Conservation (phyloP, 2,329 filamentous ascomycete genomes). For the Teratosphaeria nubilosa region DNA sequence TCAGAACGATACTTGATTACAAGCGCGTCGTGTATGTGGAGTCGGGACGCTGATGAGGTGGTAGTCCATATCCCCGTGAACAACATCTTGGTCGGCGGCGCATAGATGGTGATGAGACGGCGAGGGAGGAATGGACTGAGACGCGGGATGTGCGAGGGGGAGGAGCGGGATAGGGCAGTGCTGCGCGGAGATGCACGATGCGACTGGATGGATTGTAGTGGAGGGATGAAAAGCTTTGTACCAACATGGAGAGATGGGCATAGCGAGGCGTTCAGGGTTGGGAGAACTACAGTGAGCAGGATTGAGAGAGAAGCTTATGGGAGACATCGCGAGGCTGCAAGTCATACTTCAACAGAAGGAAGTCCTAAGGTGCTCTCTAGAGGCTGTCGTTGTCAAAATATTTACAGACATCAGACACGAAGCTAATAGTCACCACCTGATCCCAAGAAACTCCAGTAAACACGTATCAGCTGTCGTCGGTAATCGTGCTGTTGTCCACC, state of each 20-base stretch:
- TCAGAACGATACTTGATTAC: too few species aligned
- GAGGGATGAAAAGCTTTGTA: too few species aligned
- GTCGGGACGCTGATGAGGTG: neutral
- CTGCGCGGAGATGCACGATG: too few species aligned
- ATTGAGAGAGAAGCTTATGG: too few species aligned
- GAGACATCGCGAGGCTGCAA: neutral
- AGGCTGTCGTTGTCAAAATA: neutral
- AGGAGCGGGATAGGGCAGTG: too few species aligned
- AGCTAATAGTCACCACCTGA: neutral
- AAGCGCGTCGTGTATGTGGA: too few species aligned
- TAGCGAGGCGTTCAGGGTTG: too few species aligned
- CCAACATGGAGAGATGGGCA: too few species aligned
- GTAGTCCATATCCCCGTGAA: constrained; percentile 58
- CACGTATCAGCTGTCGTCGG: neutral
- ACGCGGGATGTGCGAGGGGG: neutral
- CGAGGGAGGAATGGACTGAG: too few species aligned
- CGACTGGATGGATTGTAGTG: too few species aligned
- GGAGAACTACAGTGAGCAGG: too few species aligned
- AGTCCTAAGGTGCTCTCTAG: neutral
- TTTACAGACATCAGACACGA: neutral
- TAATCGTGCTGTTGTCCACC: neutral
- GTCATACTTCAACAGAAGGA: neutral
- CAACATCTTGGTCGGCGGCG: constrained; percentile 58
- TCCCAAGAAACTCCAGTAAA: neutral
- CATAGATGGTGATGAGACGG: constrained; percentile 32